Evolutionary conservation across 2,329 filamentous ascomycete species (phyloP).

Genomic region (Cordyceps militaris): DNA sequence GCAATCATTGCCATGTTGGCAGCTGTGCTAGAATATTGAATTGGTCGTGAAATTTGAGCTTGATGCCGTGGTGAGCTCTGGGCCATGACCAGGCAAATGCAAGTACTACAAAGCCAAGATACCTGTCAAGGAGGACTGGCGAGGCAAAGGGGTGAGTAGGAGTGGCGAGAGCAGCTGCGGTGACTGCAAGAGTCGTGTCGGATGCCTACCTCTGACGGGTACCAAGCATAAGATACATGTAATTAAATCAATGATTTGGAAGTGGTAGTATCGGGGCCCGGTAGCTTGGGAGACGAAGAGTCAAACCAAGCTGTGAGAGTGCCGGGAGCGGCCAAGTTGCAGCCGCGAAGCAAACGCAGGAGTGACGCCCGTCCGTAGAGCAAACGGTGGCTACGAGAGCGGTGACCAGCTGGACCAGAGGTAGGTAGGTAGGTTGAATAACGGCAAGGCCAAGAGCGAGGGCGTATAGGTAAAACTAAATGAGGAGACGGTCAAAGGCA

Average conservation of each 20-base stretch:
- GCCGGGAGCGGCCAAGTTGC: neutral
- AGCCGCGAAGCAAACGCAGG: neutral
- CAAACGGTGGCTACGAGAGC: neutral
- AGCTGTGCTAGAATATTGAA: constrained; percentile 19
- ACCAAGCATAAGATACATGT: neutral
- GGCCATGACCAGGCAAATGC: constrained; percentile 29
- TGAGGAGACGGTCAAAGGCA: neutral
- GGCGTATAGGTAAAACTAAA: neutral
- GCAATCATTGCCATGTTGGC: constrained; percentile 44
- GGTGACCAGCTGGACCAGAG: neutral
- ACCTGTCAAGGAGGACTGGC: neutral
- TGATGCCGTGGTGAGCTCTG: constrained; percentile 29
- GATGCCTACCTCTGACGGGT: constrained; percentile 4
- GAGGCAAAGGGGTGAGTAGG: neutral
- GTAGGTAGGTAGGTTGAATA: neutral
- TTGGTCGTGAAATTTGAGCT: constrained; percentile 22
- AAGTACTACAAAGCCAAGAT: neutral
- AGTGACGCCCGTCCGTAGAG: neutral
- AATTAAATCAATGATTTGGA: neutral
- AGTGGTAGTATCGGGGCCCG: neutral
- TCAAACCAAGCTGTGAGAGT: neutral
- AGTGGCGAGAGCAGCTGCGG: neutral
- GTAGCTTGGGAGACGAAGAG: neutral
- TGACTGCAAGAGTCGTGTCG: neutral
- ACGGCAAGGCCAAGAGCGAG: neutral